Evolutionary conservation across 768 basidiomycete species (phyloP).

Genomic region (Glaciozyma antarctica): DNA sequence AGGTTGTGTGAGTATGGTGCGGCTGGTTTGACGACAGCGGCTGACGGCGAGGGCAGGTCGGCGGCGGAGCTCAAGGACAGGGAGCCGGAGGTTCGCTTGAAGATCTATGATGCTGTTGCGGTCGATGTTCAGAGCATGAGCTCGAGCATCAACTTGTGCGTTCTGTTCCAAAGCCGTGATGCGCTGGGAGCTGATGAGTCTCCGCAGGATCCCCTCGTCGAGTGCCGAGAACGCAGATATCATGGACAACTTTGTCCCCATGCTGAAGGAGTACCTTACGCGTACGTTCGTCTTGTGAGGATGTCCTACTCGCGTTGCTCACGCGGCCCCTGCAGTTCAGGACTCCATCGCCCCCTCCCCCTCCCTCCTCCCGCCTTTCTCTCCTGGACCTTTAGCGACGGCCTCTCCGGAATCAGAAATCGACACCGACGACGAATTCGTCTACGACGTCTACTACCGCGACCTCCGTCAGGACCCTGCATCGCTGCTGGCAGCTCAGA

Average conservation of each 20-base stretch:
- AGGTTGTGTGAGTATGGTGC: background rate
- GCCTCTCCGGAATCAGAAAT: slow-evolving; percentile 1
- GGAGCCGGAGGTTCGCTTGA: background rate
- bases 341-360: slow-evolving; percentile 8
- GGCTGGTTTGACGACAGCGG: too few species aligned
- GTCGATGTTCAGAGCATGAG: background rate
- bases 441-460: slow-evolving; percentile 36
- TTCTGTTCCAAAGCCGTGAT: background rate
- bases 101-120: slow-evolving; percentile 22
- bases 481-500: background rate
- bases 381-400: background rate
- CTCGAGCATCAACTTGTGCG: background rate
- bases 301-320: background rate
- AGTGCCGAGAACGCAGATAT: slow-evolving; percentile 1
- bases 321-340: slow-evolving; percentile 5
- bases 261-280: slow-evolving; percentile 34
- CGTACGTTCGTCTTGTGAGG: slow-evolving; percentile 14
- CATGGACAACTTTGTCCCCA: slow-evolving; percentile 33
- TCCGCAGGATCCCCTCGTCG: background rate
- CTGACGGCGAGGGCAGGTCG: too few species aligned
- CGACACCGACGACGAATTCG: slow-evolving; percentile 22
- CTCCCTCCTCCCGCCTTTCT: background rate
- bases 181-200: background rate
- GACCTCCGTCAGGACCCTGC: background rate
- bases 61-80: background rate